Evolutionary conservation across 129 eudicot genomes (phyloP).

Genomic region (Glebionis coronaria): DNA sequence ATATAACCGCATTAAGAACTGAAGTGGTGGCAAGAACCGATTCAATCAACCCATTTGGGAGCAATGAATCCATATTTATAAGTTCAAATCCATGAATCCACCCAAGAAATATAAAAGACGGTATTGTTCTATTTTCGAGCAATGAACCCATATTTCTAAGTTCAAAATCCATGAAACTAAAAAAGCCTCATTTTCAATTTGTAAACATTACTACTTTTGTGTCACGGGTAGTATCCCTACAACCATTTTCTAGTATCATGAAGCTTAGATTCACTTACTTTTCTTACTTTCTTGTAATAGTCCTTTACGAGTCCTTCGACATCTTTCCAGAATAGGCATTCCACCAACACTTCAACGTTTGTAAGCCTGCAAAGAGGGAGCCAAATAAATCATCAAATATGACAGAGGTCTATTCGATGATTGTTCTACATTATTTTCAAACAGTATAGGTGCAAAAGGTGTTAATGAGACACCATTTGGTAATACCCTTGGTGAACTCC

Average conservation of each 20-base stretch:
- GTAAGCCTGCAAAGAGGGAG: constrained; percentile 49
- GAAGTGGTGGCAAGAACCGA: too few species aligned
- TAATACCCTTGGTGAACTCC: constrained; percentile 84
- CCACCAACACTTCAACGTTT: constrained; percentile 81
- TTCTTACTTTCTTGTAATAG: constrained; percentile 29
- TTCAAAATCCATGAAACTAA: constrained; percentile 1
- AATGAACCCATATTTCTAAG: neutral
- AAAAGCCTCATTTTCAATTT: neutral
- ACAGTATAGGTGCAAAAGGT: neutral
- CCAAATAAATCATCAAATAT: too few species aligned
- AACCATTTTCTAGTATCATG: neutral
- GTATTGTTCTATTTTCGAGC: neutral
- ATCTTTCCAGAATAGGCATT: constrained; percentile 83
- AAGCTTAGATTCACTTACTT: constrained; percentile 8
- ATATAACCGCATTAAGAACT: too few species aligned
- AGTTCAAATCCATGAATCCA: too few species aligned
- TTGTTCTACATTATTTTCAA: too few species aligned
- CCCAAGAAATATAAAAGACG: neutral
- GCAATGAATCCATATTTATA: too few species aligned
- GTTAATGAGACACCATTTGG: constrained; percentile 61
- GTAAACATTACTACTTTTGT: neutral
- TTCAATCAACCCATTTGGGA: too few species aligned
- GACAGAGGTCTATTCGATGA: too few species aligned
- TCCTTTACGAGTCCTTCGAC: constrained; percentile 54
- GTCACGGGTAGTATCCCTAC: neutral